These are phyloP conservation scores for Conticribra guillardii DNA, from an alignment of 108 stramenopile genomes.

Conservation along the genomic window DNA sequence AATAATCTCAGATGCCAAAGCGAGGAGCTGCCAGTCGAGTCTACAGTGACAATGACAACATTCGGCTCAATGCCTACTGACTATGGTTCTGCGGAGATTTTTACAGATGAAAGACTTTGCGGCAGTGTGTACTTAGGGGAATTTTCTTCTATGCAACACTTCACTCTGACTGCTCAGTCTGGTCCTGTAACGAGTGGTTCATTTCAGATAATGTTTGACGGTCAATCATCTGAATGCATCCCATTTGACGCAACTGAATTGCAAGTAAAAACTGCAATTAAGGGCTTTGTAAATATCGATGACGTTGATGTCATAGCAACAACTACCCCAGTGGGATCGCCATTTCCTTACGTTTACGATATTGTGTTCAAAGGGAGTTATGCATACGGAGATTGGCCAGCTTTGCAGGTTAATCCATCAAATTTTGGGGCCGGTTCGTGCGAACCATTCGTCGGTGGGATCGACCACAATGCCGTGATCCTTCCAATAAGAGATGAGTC, in stretches of 20 bases:
- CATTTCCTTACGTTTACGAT: constrained; percentile 22
- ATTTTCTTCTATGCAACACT: constrained; percentile 32
- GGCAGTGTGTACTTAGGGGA: constrained; percentile 41
- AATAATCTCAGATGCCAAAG: constrained; percentile 38
- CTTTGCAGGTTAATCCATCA: constrained; percentile 22
- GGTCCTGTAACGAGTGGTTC: constrained; percentile 27
- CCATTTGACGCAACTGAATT: constrained; percentile 35
- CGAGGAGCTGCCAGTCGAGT: constrained; percentile 25
- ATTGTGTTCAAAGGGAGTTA: constrained; percentile 34
- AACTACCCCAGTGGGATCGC: neutral
- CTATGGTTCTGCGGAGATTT: constrained; percentile 34
- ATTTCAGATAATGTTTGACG: constrained; percentile 36
- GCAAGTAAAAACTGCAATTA: constrained; percentile 29
- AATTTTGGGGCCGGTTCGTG: constrained; percentile 39
- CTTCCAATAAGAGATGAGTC: constrained; percentile 46
- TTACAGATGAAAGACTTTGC: constrained; percentile 16
- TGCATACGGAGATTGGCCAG: constrained; percentile 49
- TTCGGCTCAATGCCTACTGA: constrained; percentile 14
- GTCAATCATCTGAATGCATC: constrained; percentile 32
- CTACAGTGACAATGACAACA: constrained; percentile 11
- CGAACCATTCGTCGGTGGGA: constrained; percentile 35
- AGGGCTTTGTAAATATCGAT: constrained; percentile 20
- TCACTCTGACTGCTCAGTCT: constrained; percentile 24
- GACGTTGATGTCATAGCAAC: constrained; percentile 23
- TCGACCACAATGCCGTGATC: constrained; percentile 18